phyloP scores from a whole-genome alignment of 2,329 filamentous ascomycete species.

The Fusarium liriodendri region DNA sequence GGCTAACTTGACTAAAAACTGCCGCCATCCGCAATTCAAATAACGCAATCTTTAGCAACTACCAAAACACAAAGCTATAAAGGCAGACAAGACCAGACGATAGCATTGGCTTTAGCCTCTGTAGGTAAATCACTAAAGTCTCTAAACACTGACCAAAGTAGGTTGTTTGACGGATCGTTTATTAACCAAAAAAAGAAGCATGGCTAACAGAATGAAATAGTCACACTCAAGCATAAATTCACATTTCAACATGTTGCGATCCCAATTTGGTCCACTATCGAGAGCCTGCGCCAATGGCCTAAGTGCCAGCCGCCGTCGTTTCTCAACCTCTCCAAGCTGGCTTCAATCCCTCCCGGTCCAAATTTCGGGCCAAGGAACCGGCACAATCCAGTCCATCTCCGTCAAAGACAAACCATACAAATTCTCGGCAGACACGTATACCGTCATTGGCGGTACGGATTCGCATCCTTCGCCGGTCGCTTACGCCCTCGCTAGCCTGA shows the following conservation, averaged over 20 bases:
- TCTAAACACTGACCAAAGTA: neutral
- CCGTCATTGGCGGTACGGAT: neutral
- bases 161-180: neutral
- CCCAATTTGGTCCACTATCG: neutral
- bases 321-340: neutral
- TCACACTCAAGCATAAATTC: neutral
- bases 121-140: too few relatives aligned
- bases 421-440: neutral
- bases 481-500: neutral
- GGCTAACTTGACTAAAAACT: accelerated
- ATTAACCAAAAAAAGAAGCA: too few relatives aligned
- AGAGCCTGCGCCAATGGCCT: neutral
- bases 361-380: neutral
- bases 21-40: neutral
- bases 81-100: neutral
- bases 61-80: neutral
- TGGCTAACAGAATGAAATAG: neutral
- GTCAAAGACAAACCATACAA: neutral
- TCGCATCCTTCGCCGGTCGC: neutral
- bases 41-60: neutral
- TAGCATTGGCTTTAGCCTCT: neutral
- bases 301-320: neutral
- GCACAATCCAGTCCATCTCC: neutral
- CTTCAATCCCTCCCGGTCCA: neutral
- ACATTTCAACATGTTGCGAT: neutral